Evolutionary conservation across 2,329 filamentous ascomycete species (phyloP), one percentile per base, ranked within the genome.

Genomic region (Talaromyces sp.): DNA sequence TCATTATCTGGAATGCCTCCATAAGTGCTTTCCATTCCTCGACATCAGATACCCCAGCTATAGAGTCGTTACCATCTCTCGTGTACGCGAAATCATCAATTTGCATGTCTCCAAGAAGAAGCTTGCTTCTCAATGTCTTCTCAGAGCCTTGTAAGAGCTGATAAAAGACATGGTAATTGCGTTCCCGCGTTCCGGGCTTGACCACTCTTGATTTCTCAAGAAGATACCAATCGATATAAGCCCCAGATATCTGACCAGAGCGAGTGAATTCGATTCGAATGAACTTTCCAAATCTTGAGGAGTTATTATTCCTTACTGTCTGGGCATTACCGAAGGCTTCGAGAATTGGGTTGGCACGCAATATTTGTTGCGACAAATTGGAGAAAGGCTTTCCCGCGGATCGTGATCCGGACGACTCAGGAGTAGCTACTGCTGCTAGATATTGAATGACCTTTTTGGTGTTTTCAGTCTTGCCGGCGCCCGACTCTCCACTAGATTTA

Each of bases 391-490:
- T 88, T 77, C 79, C 82, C 78, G 81, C 88, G 79, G 76, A 84
- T 73, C 83, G 83, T 2, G 77, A 79, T 62, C 82, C 77, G 1
- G 88, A 84, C 0, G 88, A 87, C 64, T 98, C 93, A 0, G 91
- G 86, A 46, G 91, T 90, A 9, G 95, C 95, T 52, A 99, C 95
- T 1, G 95, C 92, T 14, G 95, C 95, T 48, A 99, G 86, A 72
- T 99, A 99, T 71, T 99, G 96, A 61, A 99, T 99, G 69, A 99
- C 95, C 76, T 99, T 99, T 74, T 99, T 99, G 16, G 95, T 99
- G 74, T 99, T 99, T 75, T 99, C 95, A 0, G 95, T 99, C 80
- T 99, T 99, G 69, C 95, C 95, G 37, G 95, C 95, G 73, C 95
- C 95, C 18, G 95, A 99, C 79, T 99, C 95, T 77, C 95, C 95